Evolutionary conservation across 257 asterid genomes (phyloP), one percentile per base, ranked within the genome.

Genomic region (Ehretia macrophylla): DNA sequence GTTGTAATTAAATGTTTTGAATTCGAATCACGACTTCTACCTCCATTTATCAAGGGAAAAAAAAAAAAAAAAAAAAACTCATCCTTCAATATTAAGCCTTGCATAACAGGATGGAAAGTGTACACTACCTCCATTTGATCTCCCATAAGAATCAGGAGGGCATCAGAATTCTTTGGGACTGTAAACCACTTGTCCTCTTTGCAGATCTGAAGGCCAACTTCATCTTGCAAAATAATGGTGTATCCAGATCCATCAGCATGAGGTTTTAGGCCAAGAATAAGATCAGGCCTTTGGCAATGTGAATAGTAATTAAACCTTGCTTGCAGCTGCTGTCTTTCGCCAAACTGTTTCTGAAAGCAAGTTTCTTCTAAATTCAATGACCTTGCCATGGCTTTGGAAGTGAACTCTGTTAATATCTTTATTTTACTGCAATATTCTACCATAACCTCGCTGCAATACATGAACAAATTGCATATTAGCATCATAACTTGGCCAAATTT

Each of bases 81-180:
- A n/a, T n/a, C n/a, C n/a, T n/a, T n/a, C n/a, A n/a, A n/a, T n/a
- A n/a, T n/a, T n/a, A n/a, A n/a, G n/a, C n/a, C n/a, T n/a, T n/a
- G n/a, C n/a, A n/a, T n/a, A n/a, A n/a, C n/a, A n/a, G n/a, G n/a
- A n/a, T n/a, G n/a, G n/a, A n/a, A n/a, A n/a, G n/a, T n/a, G n/a
- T n/a, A n/a, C n/a, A 27, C 39, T 64, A 80, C 93, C 90, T 86
- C 85, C 17, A 80, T 58, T 51, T 79, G 90, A 78, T 86, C 93
- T 5, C 93, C 95, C 16, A 65, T 23, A n/a, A 70, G 76, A 22
- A 84, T 63, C 0, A 84, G 35, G 18, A 86, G 50, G 12, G 86
- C 83, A 23, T 80, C 10, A 46, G 90, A 79, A 49, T 74, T 46
- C 22, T 65, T 21, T 38, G 86, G 93, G 66, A 78, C 85, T 58